Conservation (phyloP, 208 protist species). For the Leishmania lainsoni region DNA sequence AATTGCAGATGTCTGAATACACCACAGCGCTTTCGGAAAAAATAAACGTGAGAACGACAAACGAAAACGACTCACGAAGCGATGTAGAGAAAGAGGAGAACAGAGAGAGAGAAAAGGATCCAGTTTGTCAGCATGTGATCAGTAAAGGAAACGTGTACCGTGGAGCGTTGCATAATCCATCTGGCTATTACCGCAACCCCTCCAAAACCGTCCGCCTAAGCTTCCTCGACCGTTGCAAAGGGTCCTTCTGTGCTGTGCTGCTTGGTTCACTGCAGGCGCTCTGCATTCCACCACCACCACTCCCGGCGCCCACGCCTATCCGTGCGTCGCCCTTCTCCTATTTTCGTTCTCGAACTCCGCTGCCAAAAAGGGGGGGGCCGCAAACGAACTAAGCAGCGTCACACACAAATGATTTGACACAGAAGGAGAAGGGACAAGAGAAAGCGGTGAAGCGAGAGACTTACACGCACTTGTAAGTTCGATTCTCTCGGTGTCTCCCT, state of each 20-base stretch:
- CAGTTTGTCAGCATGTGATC: background rate
- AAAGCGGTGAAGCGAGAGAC: background rate
- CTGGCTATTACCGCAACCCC: background rate
- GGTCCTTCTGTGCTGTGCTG: background rate
- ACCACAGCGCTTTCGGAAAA: background rate
- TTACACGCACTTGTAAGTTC: background rate
- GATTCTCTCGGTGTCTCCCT: background rate
- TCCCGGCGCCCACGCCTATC: background rate
- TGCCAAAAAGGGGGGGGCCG: background rate
- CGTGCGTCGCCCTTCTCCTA: too few species aligned
- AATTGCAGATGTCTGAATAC: background rate
- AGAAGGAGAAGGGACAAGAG: background rate
- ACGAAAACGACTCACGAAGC: background rate
- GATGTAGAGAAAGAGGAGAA: background rate
- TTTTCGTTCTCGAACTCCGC: background rate
- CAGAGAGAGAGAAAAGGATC: background rate
- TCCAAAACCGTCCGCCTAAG: background rate
- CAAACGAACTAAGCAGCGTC: background rate
- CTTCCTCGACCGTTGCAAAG: background rate
- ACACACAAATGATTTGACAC: background rate
- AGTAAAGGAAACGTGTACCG: background rate
- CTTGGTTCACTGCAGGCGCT: background rate
- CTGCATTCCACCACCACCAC: background rate
- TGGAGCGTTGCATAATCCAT: background rate
- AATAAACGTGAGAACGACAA: background rate